Percentiles rank a stretch among this genome's conserved stretches.
These are phyloP conservation scores for Amanita inopinata DNA, from an alignment of 768 basidiomycete species.

Conservation along the genomic window DNA sequence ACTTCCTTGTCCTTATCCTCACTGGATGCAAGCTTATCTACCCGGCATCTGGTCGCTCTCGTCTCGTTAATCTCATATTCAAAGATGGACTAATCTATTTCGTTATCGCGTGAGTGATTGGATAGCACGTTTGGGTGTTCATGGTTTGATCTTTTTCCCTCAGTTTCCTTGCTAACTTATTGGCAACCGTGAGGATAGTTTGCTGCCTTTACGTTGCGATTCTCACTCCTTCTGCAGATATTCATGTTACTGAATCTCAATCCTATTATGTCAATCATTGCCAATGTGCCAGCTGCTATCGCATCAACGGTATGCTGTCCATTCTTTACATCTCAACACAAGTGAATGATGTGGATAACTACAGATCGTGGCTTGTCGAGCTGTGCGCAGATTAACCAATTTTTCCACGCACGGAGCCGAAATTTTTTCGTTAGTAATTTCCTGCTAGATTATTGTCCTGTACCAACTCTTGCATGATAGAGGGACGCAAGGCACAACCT, in stretches of 20 bases:
- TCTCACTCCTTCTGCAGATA: conserved; percentile 18
- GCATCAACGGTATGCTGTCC: conserved; percentile 45
- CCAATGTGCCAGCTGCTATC: conserved; percentile 64
- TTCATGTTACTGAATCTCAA: conserved; percentile 66
- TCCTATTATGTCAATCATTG: conserved; percentile 65
- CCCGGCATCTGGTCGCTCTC: conserved; percentile 35
- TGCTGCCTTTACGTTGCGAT: not conserved
- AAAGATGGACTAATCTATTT: conserved; percentile 69
- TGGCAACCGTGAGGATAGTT: conserved; percentile 45
- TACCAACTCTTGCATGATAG: conserved; percentile 13
- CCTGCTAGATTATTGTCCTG: not conserved
- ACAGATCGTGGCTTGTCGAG: conserved; percentile 55
- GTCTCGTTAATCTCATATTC: conserved; percentile 57
- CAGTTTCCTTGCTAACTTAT: conserved; percentile 58
- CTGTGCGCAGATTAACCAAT: conserved; percentile 56
- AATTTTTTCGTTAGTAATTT: conserved; percentile 39
- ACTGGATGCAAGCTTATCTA: conserved; percentile 53
- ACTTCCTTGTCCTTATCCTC: conserved; percentile 50
- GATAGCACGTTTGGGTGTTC: not conserved
- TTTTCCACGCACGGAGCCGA: conserved; percentile 41
- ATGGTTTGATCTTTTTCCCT: not conserved
- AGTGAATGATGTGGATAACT: conserved; percentile 1
- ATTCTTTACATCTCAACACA: not conserved
- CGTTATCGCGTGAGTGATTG: conserved; percentile 47
- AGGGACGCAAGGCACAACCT: conserved; percentile 42